A percentile compares a stretch with the other conserved stretches of the same genome.
Evolutionary conservation across 2,329 filamentous ascomycete genomes (phyloP).

Genomic region (Aspergillus sp.): DNA sequence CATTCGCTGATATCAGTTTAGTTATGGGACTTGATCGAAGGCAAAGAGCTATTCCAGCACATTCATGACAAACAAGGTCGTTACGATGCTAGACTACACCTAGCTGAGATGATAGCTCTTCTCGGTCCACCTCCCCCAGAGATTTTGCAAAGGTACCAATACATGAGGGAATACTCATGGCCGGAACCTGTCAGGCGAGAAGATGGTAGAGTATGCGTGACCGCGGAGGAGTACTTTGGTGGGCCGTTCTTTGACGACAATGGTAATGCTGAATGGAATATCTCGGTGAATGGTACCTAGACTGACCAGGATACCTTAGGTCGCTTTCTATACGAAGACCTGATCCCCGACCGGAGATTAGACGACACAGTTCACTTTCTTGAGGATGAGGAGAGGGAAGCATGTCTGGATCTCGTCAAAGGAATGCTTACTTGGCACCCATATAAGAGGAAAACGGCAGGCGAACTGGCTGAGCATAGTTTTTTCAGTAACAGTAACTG

Average conservation of each 20-base stretch:
- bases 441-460: slow-evolving; percentile 30
- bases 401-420: slow-evolving; percentile 28
- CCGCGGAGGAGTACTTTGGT: slow-evolving; percentile 37
- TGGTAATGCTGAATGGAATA: too few species aligned
- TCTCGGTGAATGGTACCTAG: too few species aligned
- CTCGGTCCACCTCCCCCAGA: slow-evolving; percentile 43
- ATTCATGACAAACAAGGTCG: slow-evolving; percentile 37
- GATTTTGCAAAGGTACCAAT: slow-evolving; percentile 38
- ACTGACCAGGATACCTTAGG: slow-evolving; percentile 20
- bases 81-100: slow-evolving; percentile 42
- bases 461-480: slow-evolving; percentile 23
- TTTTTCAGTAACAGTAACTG: too few species aligned
- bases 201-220: slow-evolving; percentile 35
- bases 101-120: slow-evolving; percentile 49
- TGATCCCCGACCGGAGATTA: slow-evolving; percentile 37
- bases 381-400: slow-evolving; percentile 31
- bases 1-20: too few species aligned
- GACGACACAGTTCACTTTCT: slow-evolving; percentile 31
- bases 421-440: slow-evolving; percentile 37
- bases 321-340: slow-evolving; percentile 34
- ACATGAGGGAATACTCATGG: slow-evolving; percentile 34
- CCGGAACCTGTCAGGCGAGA: slow-evolving; percentile 31
- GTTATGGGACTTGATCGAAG: slow-evolving; percentile 41
- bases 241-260: slow-evolving; percentile 42
- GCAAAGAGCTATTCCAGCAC: slow-evolving; percentile 40